Percentiles rank a stretch among this genome's conserved stretches.
These are phyloP conservation scores for Glycine soja DNA, from an alignment of 306 rosid genomes.

Conservation along the genomic window DNA sequence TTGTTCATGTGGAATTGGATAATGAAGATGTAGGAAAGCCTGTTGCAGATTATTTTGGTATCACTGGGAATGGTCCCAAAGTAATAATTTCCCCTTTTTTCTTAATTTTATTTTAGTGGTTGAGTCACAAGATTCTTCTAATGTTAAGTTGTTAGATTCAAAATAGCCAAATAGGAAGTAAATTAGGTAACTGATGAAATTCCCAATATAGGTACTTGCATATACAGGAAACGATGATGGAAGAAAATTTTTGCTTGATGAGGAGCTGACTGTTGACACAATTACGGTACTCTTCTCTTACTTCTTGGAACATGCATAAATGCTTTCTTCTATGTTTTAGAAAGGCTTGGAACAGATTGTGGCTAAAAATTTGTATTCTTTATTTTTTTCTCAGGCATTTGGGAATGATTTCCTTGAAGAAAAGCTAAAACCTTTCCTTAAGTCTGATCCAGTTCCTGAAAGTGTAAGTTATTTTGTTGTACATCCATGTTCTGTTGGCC, in stretches of 20 bases:
- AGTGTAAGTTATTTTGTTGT: slow-evolving; percentile 61
- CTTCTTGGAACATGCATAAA: slow-evolving; percentile 7
- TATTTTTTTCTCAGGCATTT: slow-evolving; percentile 62
- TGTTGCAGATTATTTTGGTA: slow-evolving; percentile 89
- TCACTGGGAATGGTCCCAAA: slow-evolving; percentile 74
- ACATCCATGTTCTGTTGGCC: slow-evolving; percentile 18
- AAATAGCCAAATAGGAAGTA: background rate
- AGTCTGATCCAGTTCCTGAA: slow-evolving; percentile 94
- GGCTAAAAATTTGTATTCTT: slow-evolving; percentile 41
- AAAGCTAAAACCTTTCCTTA: slow-evolving; percentile 88
- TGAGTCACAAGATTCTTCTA: slow-evolving; percentile 21
- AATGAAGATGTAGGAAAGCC: slow-evolving; percentile 93
- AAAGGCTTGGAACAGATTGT: background rate
- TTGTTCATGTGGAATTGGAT: slow-evolving; percentile 86
- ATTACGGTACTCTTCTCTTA: slow-evolving; percentile 66
- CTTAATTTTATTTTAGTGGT: slow-evolving; percentile 23
- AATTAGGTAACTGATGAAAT: slow-evolving; percentile 18
- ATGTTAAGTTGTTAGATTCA: slow-evolving; percentile 23
- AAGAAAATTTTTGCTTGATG: slow-evolving; percentile 75
- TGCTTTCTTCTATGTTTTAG: slow-evolving; percentile 36
- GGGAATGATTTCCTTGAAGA: slow-evolving; percentile 85
- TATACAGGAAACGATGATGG: slow-evolving; percentile 87
- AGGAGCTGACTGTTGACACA: slow-evolving; percentile 68
- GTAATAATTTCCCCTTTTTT: slow-evolving; percentile 54
- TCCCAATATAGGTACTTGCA: slow-evolving; percentile 67